These are phyloP conservation scores for Kwoniella pini DNA, from an alignment of 768 basidiomycete genomes.

Conservation along the genomic window DNA sequence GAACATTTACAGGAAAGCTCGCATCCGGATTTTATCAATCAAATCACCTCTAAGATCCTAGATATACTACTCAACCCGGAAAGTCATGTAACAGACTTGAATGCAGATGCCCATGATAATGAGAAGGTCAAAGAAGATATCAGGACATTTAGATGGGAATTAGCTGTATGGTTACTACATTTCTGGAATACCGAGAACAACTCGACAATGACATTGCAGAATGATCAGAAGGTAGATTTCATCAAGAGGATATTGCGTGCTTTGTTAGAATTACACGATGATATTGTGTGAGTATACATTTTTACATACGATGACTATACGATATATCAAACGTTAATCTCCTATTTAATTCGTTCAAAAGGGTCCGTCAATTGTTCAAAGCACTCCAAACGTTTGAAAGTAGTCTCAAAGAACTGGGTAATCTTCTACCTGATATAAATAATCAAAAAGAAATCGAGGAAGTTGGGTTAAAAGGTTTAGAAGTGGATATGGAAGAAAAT, in stretches of 20 bases:
- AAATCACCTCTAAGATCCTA: constrained; percentile 28
- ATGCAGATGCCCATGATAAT: background rate
- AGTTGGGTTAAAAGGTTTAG: constrained; percentile 3
- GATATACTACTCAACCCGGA: constrained; percentile 14
- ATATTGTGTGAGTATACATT: constrained; percentile 14
- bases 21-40: constrained; percentile 8
- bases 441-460: background rate
- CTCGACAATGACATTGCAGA: background rate
- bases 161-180: constrained; percentile 16
- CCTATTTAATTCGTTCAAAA: background rate
- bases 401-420: background rate
- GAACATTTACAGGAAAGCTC: constrained; percentile 19
- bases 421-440: background rate
- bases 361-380: constrained; percentile 7
- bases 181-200: constrained; percentile 6
- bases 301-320: no score
- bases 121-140: background rate
- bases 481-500: constrained; percentile 5
- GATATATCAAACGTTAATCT: no score
- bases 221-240: constrained; percentile 10
- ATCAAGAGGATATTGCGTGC: background rate
- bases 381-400: background rate
- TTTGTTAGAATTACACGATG: constrained; percentile 17
- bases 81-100: no score
- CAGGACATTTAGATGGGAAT: constrained; percentile 16